phyloP scores from a whole-genome alignment of 257 asterid genomes.

The Ilex asprella region DNA sequence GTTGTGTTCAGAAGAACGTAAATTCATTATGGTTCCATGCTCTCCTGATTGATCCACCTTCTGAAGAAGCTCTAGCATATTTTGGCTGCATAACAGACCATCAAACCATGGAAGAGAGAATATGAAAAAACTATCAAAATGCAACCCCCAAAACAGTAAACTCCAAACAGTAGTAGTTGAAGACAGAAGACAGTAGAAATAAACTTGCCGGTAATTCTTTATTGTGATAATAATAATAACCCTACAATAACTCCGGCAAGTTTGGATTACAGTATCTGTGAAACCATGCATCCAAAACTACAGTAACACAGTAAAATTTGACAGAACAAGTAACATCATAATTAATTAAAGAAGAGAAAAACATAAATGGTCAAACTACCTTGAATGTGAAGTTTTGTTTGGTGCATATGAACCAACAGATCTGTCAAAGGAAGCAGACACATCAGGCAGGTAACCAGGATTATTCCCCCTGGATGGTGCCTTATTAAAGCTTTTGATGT shows the following conservation, averaged over 20 bases:
- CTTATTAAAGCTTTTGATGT: constrained; percentile 29
- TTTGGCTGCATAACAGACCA: constrained; percentile 45
- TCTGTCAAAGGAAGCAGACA: constrained; percentile 32
- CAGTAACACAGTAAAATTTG: too few relatives aligned
- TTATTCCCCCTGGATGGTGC: constrained; percentile 34
- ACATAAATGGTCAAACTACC: constrained; percentile 34
- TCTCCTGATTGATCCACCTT: constrained; percentile 77
- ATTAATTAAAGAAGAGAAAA: neutral
- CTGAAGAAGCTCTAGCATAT: constrained; percentile 92
- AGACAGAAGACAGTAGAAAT: neutral
- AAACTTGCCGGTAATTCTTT: too few relatives aligned
- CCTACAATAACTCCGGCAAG: too few relatives aligned
- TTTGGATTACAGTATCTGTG: too few relatives aligned
- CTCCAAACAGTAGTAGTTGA: neutral
- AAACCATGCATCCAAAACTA: too few relatives aligned
- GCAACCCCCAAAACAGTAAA: neutral
- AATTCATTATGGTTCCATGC: constrained; percentile 32
- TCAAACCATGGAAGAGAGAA: constrained; percentile 7
- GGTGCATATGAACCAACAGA: constrained; percentile 33
- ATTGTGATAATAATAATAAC: neutral
- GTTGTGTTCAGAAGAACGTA: constrained; percentile 33
- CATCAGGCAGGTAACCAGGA: constrained; percentile 31
- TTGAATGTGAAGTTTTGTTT: constrained; percentile 36
- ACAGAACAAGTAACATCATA: too few relatives aligned
- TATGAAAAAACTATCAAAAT: neutral